These are phyloP conservation scores for Diaporthe humulicola DNA, from an alignment of 2,329 filamentous ascomycete species.

Conservation along the genomic window DNA sequence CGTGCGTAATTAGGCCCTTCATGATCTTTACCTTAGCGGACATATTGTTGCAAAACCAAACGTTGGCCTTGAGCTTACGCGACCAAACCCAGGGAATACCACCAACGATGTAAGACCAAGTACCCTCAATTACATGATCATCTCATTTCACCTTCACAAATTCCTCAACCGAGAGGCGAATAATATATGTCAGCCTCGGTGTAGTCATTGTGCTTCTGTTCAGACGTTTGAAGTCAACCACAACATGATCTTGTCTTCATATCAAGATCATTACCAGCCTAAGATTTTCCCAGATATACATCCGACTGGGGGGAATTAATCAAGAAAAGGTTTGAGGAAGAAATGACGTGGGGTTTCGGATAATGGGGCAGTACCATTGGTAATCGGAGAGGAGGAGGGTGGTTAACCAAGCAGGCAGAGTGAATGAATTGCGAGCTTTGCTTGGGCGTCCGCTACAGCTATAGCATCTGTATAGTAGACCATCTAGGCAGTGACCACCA, in stretches of 20 bases:
- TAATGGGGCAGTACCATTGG: not conserved
- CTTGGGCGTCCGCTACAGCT: too few species aligned
- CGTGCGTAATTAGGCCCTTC: not conserved
- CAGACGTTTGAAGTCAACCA: conserved; percentile 52
- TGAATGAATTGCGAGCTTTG: too few species aligned
- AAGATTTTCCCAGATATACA: not conserved
- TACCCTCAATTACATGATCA: not conserved
- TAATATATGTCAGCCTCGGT: conserved; percentile 54
- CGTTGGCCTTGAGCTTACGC: too few species aligned
- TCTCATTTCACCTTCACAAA: not conserved
- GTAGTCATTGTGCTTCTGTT: conserved; percentile 49
- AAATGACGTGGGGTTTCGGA: not conserved
- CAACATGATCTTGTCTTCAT: conserved; percentile 54
- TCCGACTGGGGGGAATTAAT: not conserved
- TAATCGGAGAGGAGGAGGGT: not conserved
- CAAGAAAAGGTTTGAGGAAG: not conserved
- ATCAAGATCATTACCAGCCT: conserved; percentile 46
- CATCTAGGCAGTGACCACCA: too few species aligned
- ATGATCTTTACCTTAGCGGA: not conserved
- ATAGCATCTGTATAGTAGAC: too few species aligned
- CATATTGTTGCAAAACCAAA: not conserved
- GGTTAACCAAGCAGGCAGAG: not conserved
- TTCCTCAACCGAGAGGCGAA: conserved; percentile 43
- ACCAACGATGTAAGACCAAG: too few species aligned
- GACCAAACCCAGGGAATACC: too few species aligned